A percentile compares a stretch with the other conserved stretches of the same genome.
Evolutionary conservation across 176 grass and related monocot species (phyloP).

Genomic region (Musa itinerans): DNA sequence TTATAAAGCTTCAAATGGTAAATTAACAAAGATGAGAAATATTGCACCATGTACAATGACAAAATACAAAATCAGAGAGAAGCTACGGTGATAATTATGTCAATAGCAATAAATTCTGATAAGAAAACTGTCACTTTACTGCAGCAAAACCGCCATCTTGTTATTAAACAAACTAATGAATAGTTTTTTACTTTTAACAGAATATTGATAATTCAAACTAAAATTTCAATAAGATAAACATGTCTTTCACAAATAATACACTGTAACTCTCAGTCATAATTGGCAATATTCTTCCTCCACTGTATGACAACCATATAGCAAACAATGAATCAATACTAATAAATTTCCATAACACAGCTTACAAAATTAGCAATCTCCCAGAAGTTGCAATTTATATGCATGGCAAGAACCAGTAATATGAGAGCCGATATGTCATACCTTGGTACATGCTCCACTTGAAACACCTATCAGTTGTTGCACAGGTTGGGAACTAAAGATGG

Average conservation of each 20-base stretch:
- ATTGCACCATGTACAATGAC: neutral
- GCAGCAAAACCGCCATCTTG: no score
- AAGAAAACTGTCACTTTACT: no score
- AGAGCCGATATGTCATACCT: slow-evolving; percentile 31
- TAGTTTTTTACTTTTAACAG: neutral
- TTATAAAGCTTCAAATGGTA: neutral
- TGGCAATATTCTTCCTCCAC: neutral
- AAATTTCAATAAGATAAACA: no score
- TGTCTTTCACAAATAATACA: neutral
- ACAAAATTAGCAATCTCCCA: neutral
- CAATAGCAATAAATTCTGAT: no score
- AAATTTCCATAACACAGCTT: neutral
- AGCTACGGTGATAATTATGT: no score
- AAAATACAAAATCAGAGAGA: no score
- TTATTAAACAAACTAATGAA: no score
- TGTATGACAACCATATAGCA: neutral
- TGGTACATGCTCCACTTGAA: slow-evolving; percentile 35
- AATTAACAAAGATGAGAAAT: neutral
- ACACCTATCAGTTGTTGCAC: slow-evolving; percentile 31
- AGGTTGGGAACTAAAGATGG: slow-evolving; percentile 34
- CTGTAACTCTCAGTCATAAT: neutral
- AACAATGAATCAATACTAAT: neutral
- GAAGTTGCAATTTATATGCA: neutral
- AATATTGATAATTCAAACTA: neutral
- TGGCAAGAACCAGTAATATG: neutral